Evolutionary conservation across 169 alveolate species (phyloP), one percentile per base, ranked within the genome.

Genomic region (Plasmodium yoelii): DNA sequence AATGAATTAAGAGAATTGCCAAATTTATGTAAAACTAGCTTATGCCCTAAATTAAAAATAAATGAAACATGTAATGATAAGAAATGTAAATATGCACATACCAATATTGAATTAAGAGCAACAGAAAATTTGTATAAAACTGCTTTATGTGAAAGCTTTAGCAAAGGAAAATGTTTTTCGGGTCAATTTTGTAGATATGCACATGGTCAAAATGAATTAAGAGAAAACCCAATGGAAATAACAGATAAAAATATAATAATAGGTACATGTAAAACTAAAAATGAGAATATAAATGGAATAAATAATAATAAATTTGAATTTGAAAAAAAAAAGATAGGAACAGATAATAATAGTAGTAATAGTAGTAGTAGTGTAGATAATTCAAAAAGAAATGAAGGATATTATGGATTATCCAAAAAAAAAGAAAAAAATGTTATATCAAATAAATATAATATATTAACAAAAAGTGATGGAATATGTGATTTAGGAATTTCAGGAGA

Each of bases 171-270:
- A 57, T 93, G 95, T 57, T 87, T 69, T 60, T 93, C 95, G 10
- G 95, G 95, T 6, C 77, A 86, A 22, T 60, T 90, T 71, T 93
- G 95, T 87, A 88, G 95, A 18, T 91, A 72, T 68, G 94, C 94
- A 1, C 94, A 91, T 74, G 88, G 87, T 19, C 88, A 87, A 55
- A 70, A 72, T 56, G 94, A 91, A 55, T 56, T 91, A 72, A 90
- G 94, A 49, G 93, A 90, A 10, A 88, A 90, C 18, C 95, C 95
- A 73, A 90, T 46, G 93, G 91, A 73, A 88, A 87, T 56, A 87
- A 73, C 93, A 13, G 91, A 67, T 22, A 77, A 77, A 39, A 77
- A 77, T 77, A 77, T 77, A 34, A 77, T 77, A 57, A 77, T 77
- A 46, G 88, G 88, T 13, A 77, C 88, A 34, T 63, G 74, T 55